Conservation (phyloP, 2,329 filamentous ascomycete species). For the Microascus cirrosus region DNA sequence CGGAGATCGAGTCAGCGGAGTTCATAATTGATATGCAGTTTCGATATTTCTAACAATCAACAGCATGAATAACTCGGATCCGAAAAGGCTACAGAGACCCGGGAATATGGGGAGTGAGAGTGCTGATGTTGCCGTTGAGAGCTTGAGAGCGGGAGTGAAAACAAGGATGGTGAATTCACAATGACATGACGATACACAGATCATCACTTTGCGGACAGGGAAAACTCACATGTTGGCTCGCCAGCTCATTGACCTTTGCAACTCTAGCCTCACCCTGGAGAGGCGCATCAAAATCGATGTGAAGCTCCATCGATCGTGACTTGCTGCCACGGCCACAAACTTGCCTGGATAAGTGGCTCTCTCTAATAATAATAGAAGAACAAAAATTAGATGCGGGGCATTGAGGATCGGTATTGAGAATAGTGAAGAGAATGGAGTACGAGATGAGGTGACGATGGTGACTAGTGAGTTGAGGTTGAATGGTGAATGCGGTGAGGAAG, state of each 20-base stretch:
- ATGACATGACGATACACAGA: background rate
- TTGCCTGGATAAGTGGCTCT: background rate
- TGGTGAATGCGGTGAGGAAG: too few species aligned
- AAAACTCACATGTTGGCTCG: constrained; percentile 23
- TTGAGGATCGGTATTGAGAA: background rate
- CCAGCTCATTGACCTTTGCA: constrained; percentile 24
- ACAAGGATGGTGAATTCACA: background rate
- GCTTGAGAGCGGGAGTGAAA: background rate
- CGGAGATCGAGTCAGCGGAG: background rate
- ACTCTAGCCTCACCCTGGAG: constrained; percentile 21
- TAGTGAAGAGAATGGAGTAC: too few species aligned
- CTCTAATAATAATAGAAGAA: background rate
- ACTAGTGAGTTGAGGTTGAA: too few species aligned
- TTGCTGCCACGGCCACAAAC: background rate
- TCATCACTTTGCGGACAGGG: background rate
- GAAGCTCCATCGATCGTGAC: constrained; percentile 16
- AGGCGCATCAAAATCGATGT: constrained; percentile 27
- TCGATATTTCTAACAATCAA: too few species aligned
- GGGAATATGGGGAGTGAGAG: background rate
- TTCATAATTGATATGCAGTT: background rate
- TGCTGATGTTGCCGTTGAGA: background rate
- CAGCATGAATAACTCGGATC: too few species aligned
- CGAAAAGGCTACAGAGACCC: background rate
- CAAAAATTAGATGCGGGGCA: too few species aligned
- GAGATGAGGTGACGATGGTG: too few species aligned